Evolutionary conservation across 441 rosid species (phyloP).

Genomic region (Gossypium davidsonii): DNA sequence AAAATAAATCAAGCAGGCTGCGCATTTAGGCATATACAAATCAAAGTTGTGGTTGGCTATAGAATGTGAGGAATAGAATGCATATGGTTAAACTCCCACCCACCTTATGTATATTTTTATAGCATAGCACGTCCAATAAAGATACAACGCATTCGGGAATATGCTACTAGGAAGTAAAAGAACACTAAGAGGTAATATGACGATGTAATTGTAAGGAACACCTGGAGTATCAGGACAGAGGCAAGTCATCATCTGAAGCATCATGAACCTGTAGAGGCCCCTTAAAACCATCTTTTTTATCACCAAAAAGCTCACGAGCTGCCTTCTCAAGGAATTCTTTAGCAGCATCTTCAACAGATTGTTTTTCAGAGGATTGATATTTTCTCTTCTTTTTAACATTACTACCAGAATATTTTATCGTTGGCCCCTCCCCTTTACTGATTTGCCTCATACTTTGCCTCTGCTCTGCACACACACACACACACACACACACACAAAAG

Average conservation of each 20-base stretch:
- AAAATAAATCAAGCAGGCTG: too few species aligned
- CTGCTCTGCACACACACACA: conserved; percentile 44
- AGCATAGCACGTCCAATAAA: neutral
- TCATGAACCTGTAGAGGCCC: conserved; percentile 57
- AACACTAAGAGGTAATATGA: neutral
- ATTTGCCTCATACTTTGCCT: conserved; percentile 59
- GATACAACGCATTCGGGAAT: neutral
- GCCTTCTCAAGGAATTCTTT: conserved; percentile 89
- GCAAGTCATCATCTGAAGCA: conserved; percentile 37
- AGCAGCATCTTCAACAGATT: conserved; percentile 61
- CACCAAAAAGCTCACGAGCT: conserved; percentile 68
- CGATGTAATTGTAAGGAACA: neutral
- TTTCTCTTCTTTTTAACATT: conserved; percentile 60
- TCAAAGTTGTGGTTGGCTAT: neutral
- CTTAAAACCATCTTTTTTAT: conserved; percentile 45
- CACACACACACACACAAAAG: conserved; percentile 4
- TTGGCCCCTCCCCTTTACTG: conserved; percentile 57
- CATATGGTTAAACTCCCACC: neutral
- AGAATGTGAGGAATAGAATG: neutral
- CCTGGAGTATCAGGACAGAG: conserved; percentile 26
- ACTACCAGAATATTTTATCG: conserved; percentile 39
- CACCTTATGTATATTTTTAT: neutral
- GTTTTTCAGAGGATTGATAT: conserved; percentile 48
- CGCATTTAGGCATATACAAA: neutral
- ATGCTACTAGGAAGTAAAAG: neutral